A percentile compares a stretch with the other conserved stretches of the same genome.
Evolutionary conservation across 2,329 filamentous ascomycete genomes (phyloP).

Genomic region (Trichophyton schoenleinii): DNA sequence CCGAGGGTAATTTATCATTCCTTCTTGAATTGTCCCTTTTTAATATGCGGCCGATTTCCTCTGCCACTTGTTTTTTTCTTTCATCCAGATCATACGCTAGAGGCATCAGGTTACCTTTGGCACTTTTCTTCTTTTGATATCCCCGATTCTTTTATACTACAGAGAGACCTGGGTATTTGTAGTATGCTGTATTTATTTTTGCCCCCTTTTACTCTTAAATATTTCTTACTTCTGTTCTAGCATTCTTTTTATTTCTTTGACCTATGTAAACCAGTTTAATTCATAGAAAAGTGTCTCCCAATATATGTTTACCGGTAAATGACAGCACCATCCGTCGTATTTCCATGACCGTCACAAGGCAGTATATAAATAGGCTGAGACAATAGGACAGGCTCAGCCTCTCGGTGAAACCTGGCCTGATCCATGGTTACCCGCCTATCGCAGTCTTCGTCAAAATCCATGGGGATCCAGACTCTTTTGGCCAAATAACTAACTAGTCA

Average conservation of each 20-base stretch:
- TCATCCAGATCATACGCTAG: not conserved
- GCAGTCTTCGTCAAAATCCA: no score
- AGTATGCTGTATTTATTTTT: not conserved
- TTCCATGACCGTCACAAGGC: not conserved
- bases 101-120: not conserved
- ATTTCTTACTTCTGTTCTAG: not conserved
- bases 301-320: not conserved
- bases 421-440: no score
- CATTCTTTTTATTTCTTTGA: not conserved
- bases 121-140: not conserved
- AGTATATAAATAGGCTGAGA: not conserved
- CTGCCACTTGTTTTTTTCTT: not conserved
- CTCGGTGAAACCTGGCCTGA: no score
- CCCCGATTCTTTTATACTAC: constrained; percentile 2
- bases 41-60: not conserved
- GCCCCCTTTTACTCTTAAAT: not conserved
- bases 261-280: not conserved
- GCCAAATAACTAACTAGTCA: no score
- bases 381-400: no score
- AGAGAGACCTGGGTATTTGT: not conserved
- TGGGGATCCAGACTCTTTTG: no score
- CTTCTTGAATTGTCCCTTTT: not conserved
- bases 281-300: not conserved
- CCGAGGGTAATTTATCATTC: not conserved
- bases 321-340: not conserved